Evolutionary conservation across 108 stramenopile genomes (phyloP).

Genomic region (Conticribra weissflogii): DNA sequence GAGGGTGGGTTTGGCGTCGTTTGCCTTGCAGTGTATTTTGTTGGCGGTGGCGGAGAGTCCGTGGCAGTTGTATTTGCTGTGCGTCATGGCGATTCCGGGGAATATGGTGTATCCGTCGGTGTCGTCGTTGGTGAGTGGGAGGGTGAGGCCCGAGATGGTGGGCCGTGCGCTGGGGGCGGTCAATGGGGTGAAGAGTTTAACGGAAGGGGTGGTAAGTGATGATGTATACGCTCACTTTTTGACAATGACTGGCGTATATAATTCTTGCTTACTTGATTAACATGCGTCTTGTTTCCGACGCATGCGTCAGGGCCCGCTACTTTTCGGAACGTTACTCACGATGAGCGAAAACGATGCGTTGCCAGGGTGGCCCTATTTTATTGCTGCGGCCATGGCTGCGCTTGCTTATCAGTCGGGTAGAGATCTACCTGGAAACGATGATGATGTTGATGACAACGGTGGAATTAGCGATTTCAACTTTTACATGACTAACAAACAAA

Average conservation of each 20-base stretch:
- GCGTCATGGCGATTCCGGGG: conserved; percentile 79
- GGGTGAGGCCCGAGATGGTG: conserved; percentile 79
- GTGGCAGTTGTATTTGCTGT: conserved; percentile 86
- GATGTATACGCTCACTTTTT: too few relatives aligned
- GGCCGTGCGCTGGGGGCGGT: conserved; percentile 95
- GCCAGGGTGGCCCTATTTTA: conserved; percentile 56
- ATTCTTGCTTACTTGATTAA: too few relatives aligned
- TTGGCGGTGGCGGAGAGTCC: conserved; percentile 73
- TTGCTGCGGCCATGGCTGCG: conserved; percentile 60
- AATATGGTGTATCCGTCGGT: conserved; percentile 95
- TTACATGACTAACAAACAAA: background rate
- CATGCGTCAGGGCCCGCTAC: conserved; percentile 72
- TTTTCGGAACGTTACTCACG: conserved; percentile 84
- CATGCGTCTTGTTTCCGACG: too few relatives aligned
- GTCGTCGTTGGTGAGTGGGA: conserved; percentile 81
- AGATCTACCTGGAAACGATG: conserved; percentile 49
- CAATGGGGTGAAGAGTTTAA: conserved; percentile 95
- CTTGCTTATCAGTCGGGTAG: conserved; percentile 53
- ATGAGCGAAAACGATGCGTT: conserved; percentile 65
- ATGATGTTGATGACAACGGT: conserved; percentile 19
- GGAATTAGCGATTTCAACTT: background rate
- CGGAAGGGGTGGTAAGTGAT: conserved; percentile 71
- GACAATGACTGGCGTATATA: too few relatives aligned
- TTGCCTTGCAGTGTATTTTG: conserved; percentile 88
- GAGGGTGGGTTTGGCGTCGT: conserved; percentile 87